Evolutionary conservation across 441 rosid genomes (phyloP).

Genomic region (Populus hybrid): DNA sequence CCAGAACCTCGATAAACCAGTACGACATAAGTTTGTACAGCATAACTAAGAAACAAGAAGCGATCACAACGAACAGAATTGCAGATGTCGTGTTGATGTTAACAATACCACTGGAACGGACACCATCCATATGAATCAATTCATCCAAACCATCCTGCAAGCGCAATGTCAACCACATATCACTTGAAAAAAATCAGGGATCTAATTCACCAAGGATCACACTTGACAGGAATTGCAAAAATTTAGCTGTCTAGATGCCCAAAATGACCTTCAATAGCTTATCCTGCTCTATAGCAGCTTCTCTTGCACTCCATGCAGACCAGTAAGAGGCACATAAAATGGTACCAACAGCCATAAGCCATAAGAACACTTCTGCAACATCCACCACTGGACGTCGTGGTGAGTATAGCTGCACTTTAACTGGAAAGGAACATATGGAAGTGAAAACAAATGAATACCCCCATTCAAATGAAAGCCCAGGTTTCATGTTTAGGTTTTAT

Average conservation of each 20-base stretch:
- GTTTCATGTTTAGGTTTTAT: not conserved
- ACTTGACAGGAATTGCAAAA: slow-evolving; percentile 3
- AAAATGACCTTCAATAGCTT: slow-evolving; percentile 72
- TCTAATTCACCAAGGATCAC: not conserved
- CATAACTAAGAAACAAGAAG: slow-evolving; percentile 85
- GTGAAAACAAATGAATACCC: slow-evolving; percentile 11
- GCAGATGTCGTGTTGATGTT: slow-evolving; percentile 82
- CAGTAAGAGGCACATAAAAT: slow-evolving; percentile 68
- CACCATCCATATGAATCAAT: slow-evolving; percentile 35
- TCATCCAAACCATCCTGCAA: slow-evolving; percentile 82
- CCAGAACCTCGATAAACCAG: slow-evolving; percentile 90
- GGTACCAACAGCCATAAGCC: slow-evolving; percentile 98
- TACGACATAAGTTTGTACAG: slow-evolving; percentile 90
- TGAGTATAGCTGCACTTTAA: slow-evolving; percentile 89
- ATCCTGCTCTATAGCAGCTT: slow-evolving; percentile 77
- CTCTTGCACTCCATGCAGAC: slow-evolving; percentile 50
- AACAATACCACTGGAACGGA: slow-evolving; percentile 56
- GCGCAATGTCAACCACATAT: slow-evolving; percentile 15
- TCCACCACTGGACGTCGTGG: slow-evolving; percentile 94
- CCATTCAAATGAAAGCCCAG: slow-evolving; percentile 1
- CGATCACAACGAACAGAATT: slow-evolving; percentile 67
- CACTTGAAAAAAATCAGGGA: slow-evolving; percentile 9
- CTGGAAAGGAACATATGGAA: slow-evolving; percentile 35
- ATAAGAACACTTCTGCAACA: slow-evolving; percentile 95
- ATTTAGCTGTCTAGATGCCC: slow-evolving; percentile 4